Evolutionary conservation across 2,329 filamentous ascomycete genomes (phyloP).

Genomic region (Fusarium caatingaense): DNA sequence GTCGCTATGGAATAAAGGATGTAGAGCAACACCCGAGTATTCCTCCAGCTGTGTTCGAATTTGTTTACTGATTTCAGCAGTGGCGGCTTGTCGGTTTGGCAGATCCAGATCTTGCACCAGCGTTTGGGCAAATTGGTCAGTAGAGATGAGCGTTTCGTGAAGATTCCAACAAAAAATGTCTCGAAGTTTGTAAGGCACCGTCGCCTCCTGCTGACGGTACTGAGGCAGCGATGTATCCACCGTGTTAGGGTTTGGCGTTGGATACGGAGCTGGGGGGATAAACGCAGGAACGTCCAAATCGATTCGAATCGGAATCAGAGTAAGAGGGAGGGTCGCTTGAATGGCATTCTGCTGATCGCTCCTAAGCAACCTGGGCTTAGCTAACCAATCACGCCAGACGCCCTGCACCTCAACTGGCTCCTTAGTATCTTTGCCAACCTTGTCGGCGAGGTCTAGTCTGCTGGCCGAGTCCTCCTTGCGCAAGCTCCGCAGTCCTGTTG

Average conservation of each 20-base stretch:
- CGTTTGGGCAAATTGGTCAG: constrained; percentile 92
- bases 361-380: constrained; percentile 70
- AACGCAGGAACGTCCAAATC: constrained; percentile 91
- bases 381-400: constrained; percentile 96
- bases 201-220: constrained; percentile 82
- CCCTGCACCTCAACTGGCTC: constrained; percentile 86
- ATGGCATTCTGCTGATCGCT: constrained; percentile 71
- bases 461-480: constrained; percentile 78
- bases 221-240: constrained; percentile 80
- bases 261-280: constrained; percentile 72
- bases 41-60: constrained; percentile 96
- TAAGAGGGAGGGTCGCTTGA: constrained; percentile 83
- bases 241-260: constrained; percentile 69
- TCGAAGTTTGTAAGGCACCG: constrained; percentile 87
- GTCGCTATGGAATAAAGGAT: constrained; percentile 85
- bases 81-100: constrained; percentile 76
- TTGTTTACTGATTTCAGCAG: constrained; percentile 88
- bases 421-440: constrained; percentile 83
- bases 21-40: constrained; percentile 92
- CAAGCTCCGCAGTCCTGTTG: constrained; percentile 85
- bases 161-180: constrained; percentile 99
- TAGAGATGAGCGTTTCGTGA: constrained; percentile 92
- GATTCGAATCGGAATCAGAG: constrained; percentile 94
- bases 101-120: constrained; percentile 95
- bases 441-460: constrained; percentile 74